Base-by-base conservation (phyloP, 257 asterid species). In the Haberlea rhodopensis region DNA sequence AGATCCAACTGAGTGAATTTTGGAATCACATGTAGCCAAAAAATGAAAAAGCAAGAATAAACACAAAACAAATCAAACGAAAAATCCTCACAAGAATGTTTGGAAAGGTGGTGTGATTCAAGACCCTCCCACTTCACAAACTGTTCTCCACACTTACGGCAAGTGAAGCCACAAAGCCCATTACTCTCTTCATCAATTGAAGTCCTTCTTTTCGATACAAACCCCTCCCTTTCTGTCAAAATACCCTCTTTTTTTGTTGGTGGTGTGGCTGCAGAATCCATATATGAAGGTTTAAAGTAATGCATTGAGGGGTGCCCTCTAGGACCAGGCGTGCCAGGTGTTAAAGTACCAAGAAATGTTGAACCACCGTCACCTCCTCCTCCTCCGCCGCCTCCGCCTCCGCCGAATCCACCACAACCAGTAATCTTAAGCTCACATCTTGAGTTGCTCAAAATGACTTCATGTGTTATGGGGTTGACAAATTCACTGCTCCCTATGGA, bases 311-410 rank as follows among this genome's bases (percentile, higher is more conserved):
- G 81, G 60, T 82, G 80, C 52, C 84, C 94, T 8, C 84, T 86
- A 19, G 96, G 94, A 3, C 95, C 95, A 24, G 96, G 95, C 0
- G 97, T 85, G 7, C 97, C 89, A 8, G 96, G 94, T 81, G 82
- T 78, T 16, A 88, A 69, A 22, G 94, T 85, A 6, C 87, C 92
- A 62, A 86, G 81, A 55, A 68, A 81, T 8, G 48, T 40, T 5
- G 48, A 40, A 40, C 48, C 48, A 11, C n/a, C 48, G 18, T 8
- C 48, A 2, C 48, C 48, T 11, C 48, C 48, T 0, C 48, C 40
- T 5, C 40, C 40, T 6, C 34, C 34, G 40, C 13, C 40, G 5
- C n/a, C n/a, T n/a, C 37, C 71, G 18, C 73, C 68, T 23, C 57
- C 79, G 5, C 74, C 71, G 45, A 55, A 75, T 1, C 75, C 82